Evolutionary conservation across 108 stramenopile species (phyloP), one percentile per base, ranked within the genome.

Genomic region (Skeletonema potamos): DNA sequence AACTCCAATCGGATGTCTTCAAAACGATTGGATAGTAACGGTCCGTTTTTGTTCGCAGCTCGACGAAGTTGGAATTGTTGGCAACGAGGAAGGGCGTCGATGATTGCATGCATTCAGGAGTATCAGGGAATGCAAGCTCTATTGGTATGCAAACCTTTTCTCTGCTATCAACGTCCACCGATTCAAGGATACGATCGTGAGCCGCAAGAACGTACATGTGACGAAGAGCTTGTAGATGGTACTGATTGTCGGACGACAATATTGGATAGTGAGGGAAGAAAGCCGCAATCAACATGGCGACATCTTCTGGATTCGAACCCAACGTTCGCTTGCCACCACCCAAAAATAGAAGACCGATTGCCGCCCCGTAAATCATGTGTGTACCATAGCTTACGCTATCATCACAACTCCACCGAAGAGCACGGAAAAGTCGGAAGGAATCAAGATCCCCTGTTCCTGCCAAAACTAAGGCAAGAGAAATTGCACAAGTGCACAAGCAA

Each of bases 141-240:
- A 96, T 74, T 15, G 91, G 95, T 41, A 94, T 80, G 59, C 74
- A 86, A 18, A 92, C 90, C 55, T 66, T 82, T 70, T 90, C 84
- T 12, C 85, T 79, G 12, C 94, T 90, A 55, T 97, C 97, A 2
- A 97, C 86, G 61, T 99, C 99, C 17, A 95, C 69, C 2, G 96
- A 89, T 64, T 93, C 86, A 13, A 99, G 61, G 27, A 86, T 82
- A 17, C 95, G 76, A 24, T 88, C 76, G 69, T 96, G 89, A 22
- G 87, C 90, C 0, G 99, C 99, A 34, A 99, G 85, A n/a, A 95
- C 97, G 72, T 98, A 99, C 30, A 97, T 81, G 85, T 98, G 97
- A 1, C 99, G 86, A 28, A 98, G 85, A 8, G 97, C 95, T 82
- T 99, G 99, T 33, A 99, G 81, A 77, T 98, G 97, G 74, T 94